Base-by-base conservation (phyloP, 208 protist species). In the Crithidia sp. region DNA sequence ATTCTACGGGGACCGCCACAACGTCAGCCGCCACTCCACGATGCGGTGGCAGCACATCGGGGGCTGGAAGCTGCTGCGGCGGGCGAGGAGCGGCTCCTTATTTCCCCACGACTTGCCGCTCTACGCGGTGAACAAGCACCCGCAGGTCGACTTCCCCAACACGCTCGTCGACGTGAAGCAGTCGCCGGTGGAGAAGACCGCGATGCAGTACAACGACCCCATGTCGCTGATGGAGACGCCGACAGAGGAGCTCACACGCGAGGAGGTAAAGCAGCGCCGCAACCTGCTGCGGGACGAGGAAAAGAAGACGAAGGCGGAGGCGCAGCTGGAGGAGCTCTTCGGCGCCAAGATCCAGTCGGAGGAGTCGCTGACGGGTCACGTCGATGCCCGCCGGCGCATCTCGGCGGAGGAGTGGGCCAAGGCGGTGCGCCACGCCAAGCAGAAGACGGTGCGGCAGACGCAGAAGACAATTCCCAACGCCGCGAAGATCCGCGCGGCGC, bases 11-110 rank as follows among this genome's bases (percentile, higher is more conserved):
- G 86, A 91, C 71, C 79, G 76, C 73, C 88, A 90, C 77, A 79
- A 77, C 54, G 81, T 86, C 7, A 83, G 68, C 45, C 74, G 71
- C n/a, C 86, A 87, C 85, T 81, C 77, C 54, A 94, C 91, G 53
- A 79, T 95, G 79, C 89, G 88, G 7, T 96, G 92, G 90, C 92
- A 96, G 65, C 83, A 95, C 85, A 90, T 96, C 71, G 92, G 92
- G n/a, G 92, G 92, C 14, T 96, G 89, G 86, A 94, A 91, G 75
- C 71, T 95, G 61, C 75, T 96, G 55, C 87, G 87, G 79, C 81
- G 92, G 43, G 81, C 85, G 17, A 74, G 71, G 39, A 86, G 84
- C 52, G 92, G 92, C 39, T 90, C 85, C 5, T 80, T 96, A 13
- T 95, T 96, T 68, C 92, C 92, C 17, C 62, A 89, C 70, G 76